A percentile compares a stretch with the other conserved stretches of the same genome.
Evolutionary conservation across 2,329 filamentous ascomycete species (phyloP).

Genomic region (Xylaria sp.): DNA sequence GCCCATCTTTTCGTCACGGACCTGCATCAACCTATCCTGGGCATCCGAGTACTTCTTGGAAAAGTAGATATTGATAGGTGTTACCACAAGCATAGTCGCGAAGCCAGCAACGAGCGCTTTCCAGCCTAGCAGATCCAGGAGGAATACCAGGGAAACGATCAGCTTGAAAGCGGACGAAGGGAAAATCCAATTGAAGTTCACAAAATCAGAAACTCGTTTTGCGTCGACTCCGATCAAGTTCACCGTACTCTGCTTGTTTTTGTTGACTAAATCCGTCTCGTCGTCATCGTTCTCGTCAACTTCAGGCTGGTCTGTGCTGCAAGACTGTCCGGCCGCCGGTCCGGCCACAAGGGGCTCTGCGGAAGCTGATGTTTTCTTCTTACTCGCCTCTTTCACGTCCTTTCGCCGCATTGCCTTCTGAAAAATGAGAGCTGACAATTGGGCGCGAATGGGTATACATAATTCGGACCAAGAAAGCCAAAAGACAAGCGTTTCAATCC

Average conservation of each 20-base stretch:
- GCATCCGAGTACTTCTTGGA: constrained; percentile 72
- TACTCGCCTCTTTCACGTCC: constrained; percentile 74
- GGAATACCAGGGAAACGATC: constrained; percentile 71
- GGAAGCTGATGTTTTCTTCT: constrained; percentile 55
- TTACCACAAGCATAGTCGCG: constrained; percentile 69
- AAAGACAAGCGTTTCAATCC: constrained; percentile 72
- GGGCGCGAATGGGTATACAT: constrained; percentile 73
- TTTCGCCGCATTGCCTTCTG: constrained; percentile 81
- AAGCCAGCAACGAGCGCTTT: constrained; percentile 74
- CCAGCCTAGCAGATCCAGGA: constrained; percentile 79
- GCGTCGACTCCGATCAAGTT: constrained; percentile 83
- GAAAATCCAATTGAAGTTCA: constrained; percentile 73
- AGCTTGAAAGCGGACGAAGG: constrained; percentile 71
- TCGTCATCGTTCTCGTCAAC: constrained; percentile 57
- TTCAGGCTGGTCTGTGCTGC: constrained; percentile 49
- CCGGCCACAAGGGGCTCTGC: constrained; percentile 46
- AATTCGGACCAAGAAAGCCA: constrained; percentile 74
- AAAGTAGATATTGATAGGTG: constrained; percentile 75
- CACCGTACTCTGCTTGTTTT: constrained; percentile 75
- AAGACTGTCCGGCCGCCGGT: constrained; percentile 44
- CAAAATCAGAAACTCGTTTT: constrained; percentile 75
- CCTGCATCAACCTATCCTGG: constrained; percentile 78
- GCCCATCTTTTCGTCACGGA: constrained; percentile 78
- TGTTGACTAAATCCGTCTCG: constrained; percentile 58
- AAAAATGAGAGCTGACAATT: constrained; percentile 78